Conservation (phyloP, 208 protist genomes). For the Acanthamoeba lenticulata region DNA sequence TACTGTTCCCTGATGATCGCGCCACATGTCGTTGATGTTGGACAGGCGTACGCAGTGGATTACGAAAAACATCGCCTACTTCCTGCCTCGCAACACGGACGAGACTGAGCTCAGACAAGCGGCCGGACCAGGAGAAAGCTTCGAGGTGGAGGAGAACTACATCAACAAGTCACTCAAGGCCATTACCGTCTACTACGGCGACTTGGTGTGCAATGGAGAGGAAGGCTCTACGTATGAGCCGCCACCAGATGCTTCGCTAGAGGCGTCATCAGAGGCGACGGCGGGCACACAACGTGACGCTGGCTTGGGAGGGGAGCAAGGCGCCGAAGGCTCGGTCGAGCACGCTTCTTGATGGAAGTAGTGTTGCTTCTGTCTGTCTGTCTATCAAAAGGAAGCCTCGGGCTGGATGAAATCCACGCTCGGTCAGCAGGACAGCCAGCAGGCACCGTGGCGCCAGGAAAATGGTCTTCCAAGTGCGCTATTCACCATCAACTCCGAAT, state of each 20-base stretch:
- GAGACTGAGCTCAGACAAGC: conserved; percentile 73
- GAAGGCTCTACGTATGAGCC: background rate
- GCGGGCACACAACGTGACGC: background rate
- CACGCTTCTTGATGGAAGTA: too few relatives aligned
- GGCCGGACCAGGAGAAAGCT: background rate
- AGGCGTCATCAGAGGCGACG: background rate
- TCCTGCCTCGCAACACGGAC: conserved; percentile 82
- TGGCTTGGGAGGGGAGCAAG: too few relatives aligned
- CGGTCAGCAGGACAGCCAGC: too few relatives aligned
- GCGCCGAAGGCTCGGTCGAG: too few relatives aligned
- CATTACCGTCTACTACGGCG: conserved; percentile 82
- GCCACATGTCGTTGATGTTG: too few relatives aligned
- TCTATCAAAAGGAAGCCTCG: too few relatives aligned
- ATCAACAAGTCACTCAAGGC: conserved; percentile 80
- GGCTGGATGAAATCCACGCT: too few relatives aligned
- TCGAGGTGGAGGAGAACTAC: conserved; percentile 82
- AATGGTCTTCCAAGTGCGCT: too few relatives aligned
- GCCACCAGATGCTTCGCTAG: background rate
- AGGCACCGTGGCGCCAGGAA: too few relatives aligned
- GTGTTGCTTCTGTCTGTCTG: too few relatives aligned
- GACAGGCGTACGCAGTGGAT: conserved; percentile 69
- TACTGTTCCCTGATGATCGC: background rate
- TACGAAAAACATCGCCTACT: conserved; percentile 84
- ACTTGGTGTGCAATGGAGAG: conserved; percentile 28
- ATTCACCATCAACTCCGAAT: too few relatives aligned